Evolutionary conservation across 2,329 filamentous ascomycete species (phyloP).

Genomic region (Coniella vitis): DNA sequence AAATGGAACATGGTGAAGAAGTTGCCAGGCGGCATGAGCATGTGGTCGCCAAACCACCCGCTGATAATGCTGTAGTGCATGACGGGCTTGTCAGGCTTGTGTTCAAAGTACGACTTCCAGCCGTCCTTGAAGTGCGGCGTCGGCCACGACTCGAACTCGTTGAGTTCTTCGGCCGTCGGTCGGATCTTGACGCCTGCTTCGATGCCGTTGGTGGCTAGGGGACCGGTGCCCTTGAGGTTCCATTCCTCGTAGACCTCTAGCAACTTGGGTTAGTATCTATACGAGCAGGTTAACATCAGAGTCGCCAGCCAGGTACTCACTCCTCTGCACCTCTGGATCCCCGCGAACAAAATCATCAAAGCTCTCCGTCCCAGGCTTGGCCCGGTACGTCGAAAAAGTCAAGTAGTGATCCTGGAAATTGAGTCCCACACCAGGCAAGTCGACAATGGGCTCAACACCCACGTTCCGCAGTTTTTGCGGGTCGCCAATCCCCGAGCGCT

Average conservation of each 20-base stretch:
- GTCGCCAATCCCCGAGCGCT: conserved; percentile 67
- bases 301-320: conserved; percentile 27
- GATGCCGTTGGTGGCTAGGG: conserved; percentile 71
- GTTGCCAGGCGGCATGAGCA: conserved; percentile 63
- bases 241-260: conserved; percentile 65
- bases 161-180: conserved; percentile 60
- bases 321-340: conserved; percentile 64
- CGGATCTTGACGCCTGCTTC: conserved; percentile 75
- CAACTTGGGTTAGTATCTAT: too few relatives aligned
- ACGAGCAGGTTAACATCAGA: too few relatives aligned
- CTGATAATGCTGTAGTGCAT: conserved; percentile 80
- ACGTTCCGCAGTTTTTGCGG: conserved; percentile 62
- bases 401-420: conserved; percentile 76
- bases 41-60: conserved; percentile 57
- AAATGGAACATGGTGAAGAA: conserved; percentile 85
- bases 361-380: conserved; percentile 67
- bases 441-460: conserved; percentile 62
- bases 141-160: conserved; percentile 65
- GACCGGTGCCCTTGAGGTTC: conserved; percentile 72
- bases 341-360: conserved; percentile 78
- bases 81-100: conserved; percentile 79
- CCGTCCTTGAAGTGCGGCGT: conserved; percentile 66
- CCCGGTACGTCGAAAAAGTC: conserved; percentile 63
- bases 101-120: conserved; percentile 77
- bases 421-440: conserved; percentile 65